These are phyloP conservation scores for Ophiocytium majus DNA, from an alignment of 352 stramenopile species.

Conservation along the genomic window DNA sequence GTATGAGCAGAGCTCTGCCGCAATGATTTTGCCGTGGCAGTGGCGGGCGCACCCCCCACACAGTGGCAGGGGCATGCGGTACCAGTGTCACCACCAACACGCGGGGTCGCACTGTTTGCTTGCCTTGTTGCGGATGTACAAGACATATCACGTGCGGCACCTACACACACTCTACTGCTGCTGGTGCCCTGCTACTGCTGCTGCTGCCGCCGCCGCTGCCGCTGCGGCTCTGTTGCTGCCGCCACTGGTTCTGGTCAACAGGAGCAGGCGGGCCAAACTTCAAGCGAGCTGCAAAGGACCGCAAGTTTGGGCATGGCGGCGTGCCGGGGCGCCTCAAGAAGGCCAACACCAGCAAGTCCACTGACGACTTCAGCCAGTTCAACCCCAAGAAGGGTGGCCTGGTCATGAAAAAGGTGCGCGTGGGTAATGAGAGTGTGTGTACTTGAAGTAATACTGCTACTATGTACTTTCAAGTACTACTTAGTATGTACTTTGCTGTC, in stretches of 20 bases:
- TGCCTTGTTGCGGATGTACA: no score
- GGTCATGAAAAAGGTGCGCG: conserved; percentile 15
- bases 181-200: background rate
- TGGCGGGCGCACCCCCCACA: no score
- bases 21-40: no score
- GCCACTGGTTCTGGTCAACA: background rate
- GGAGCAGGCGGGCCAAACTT: conserved; percentile 23
- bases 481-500: no score
- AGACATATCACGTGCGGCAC: no score
- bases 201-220: background rate
- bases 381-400: conserved; percentile 63
- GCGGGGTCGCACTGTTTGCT: no score
- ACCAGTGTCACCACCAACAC: no score
- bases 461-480: background rate
- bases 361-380: conserved; percentile 70
- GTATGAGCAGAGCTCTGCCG: no score
- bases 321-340: conserved; percentile 61
- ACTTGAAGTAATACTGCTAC: background rate
- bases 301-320: conserved; percentile 72
- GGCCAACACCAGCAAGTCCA: conserved; percentile 66
- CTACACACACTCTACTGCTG: no score
- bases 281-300: conserved; percentile 59
- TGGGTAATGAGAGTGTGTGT: background rate
- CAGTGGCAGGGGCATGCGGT: no score
- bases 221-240: background rate